phyloP scores from a whole-genome alignment of 345 rosid genomes.

The Rhodamnia rubescens region DNA sequence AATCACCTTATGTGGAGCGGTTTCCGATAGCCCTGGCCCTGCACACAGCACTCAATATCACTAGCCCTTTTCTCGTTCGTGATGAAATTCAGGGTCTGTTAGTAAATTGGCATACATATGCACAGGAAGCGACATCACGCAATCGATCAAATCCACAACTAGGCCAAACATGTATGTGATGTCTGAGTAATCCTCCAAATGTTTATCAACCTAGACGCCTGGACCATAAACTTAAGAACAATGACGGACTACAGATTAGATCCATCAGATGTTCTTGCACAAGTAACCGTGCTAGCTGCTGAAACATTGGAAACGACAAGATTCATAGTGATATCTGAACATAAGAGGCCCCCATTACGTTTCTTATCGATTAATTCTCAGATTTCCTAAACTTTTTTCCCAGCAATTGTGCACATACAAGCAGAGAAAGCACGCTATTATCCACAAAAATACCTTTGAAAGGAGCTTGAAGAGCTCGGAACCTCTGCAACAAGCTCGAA shows the following conservation, averaged over 20 bases:
- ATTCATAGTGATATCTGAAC: background rate
- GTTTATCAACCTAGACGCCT: background rate
- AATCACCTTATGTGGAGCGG: slow-evolving; percentile 42
- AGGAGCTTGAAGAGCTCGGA: slow-evolving; percentile 52
- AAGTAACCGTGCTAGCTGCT: background rate
- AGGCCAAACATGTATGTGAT: background rate
- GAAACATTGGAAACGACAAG: background rate
- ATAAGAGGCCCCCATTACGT: background rate
- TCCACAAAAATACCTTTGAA: slow-evolving; percentile 35
- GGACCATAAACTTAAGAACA: background rate
- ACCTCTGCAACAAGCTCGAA: slow-evolving; percentile 39
- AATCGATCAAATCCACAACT: background rate
- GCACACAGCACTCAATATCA: background rate
- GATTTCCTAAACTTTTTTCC: background rate
- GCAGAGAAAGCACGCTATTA: background rate
- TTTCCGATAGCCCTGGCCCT: slow-evolving; percentile 72
- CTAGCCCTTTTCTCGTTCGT: background rate
- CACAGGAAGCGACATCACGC: background rate
- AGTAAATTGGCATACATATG: background rate
- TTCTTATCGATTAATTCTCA: background rate
- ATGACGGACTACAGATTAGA: background rate
- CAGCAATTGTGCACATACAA: background rate
- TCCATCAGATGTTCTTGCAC: background rate
- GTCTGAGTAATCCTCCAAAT: background rate
- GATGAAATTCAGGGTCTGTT: background rate